Evolutionary conservation across 495 filamentous ascomycete genomes (phyloP).

Genomic region (Tuber microsphaerosporum): DNA sequence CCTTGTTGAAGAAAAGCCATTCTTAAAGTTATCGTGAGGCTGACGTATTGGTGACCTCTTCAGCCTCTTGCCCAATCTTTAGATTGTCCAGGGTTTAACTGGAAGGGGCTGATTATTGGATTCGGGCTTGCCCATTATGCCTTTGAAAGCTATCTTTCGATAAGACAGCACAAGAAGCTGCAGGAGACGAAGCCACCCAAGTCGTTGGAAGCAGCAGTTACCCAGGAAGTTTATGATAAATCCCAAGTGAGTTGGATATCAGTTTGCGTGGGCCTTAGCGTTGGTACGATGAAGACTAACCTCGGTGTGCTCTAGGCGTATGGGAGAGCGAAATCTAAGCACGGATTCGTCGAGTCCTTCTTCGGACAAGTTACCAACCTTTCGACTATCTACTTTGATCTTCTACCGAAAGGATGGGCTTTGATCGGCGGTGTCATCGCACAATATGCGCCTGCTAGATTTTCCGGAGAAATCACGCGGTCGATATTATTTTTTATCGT

Average conservation of each 20-base stretch:
- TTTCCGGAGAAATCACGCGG: conserved; percentile 87
- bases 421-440: conserved; percentile 67
- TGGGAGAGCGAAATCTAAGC: conserved; percentile 89
- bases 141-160: conserved; percentile 75
- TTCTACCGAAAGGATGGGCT: conserved; percentile 83
- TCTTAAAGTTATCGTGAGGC: neutral
- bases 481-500: conserved; percentile 85
- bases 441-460: conserved; percentile 64
- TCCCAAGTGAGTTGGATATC: conserved; percentile 57
- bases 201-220: conserved; percentile 76
- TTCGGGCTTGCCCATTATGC: conserved; percentile 84
- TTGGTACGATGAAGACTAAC: neutral
- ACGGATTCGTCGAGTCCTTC: conserved; percentile 66
- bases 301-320: conserved; percentile 57
- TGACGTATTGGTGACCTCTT: neutral
- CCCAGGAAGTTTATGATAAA: conserved; percentile 86
- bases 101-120: conserved; percentile 91
- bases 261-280: neutral
- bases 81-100: conserved; percentile 87
- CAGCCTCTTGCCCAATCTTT: conserved; percentile 81
- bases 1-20: neutral
- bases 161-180: conserved; percentile 80
- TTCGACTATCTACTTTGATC: conserved; percentile 78
- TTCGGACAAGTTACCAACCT: conserved; percentile 81
- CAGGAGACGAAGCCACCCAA: conserved; percentile 70